Conservation (phyloP, 176 grass and related monocot species). For the Cenchrus americanus region DNA sequence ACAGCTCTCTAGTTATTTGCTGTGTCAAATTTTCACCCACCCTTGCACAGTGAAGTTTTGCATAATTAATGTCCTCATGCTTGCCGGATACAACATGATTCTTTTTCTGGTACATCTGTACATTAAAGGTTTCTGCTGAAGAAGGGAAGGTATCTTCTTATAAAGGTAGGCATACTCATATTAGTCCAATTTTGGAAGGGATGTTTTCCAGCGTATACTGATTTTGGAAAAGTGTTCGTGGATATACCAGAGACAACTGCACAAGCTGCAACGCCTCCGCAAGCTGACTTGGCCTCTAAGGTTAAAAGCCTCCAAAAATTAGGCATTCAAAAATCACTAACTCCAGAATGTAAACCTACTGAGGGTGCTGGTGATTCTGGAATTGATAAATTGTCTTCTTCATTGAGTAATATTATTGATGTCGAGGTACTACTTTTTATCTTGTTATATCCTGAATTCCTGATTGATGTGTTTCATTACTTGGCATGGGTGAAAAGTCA, state of each 20-base stretch:
- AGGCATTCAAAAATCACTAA: constrained; percentile 68
- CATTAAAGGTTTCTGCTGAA: constrained; percentile 68
- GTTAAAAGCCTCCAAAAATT: constrained; percentile 71
- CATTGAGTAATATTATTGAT: constrained; percentile 50
- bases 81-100: constrained; percentile 33
- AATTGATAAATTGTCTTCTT: constrained; percentile 55
- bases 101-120: constrained; percentile 27
- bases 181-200: constrained; percentile 52
- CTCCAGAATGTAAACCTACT: constrained; percentile 55
- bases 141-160: constrained; percentile 67
- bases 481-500: constrained; percentile 23
- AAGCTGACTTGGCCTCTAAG: constrained; percentile 57
- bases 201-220: constrained; percentile 53
- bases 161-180: constrained; percentile 60
- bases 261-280: constrained; percentile 45
- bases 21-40: background rate
- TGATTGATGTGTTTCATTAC: constrained; percentile 18
- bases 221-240: constrained; percentile 51
- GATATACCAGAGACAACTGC: constrained; percentile 46
- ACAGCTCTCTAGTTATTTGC: background rate
- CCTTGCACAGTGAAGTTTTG: background rate
- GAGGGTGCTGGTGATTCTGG: constrained; percentile 53
- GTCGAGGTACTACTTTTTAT: constrained; percentile 62
- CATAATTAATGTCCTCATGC: background rate
- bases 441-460: constrained; percentile 13